phyloP scores from a whole-genome alignment of 2,329 filamentous ascomycete species.

The Diaporthe citrichinensis region DNA sequence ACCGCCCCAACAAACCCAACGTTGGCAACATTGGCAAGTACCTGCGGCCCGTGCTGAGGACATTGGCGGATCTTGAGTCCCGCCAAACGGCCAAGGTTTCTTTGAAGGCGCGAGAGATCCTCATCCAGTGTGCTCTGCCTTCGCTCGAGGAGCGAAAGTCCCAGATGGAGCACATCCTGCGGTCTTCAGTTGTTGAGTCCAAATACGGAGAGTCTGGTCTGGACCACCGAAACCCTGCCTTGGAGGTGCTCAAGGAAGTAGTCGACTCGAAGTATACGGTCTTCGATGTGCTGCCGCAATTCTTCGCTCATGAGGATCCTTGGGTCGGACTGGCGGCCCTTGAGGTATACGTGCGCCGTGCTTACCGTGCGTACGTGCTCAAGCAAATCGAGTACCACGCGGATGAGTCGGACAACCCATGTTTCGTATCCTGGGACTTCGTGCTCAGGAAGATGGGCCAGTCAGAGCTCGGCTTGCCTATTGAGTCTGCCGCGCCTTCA shows the following conservation, averaged over 20 bases:
- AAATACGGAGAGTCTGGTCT: conserved; percentile 96
- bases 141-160: conserved; percentile 94
- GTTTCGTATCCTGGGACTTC: conserved; percentile 96
- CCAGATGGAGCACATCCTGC: conserved; percentile 99
- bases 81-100: conserved; percentile 91
- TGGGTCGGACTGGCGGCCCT: conserved; percentile 95
- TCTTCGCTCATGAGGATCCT: conserved; percentile 94
- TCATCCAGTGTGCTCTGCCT: conserved; percentile 96
- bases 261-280: conserved; percentile 99
- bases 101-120: conserved; percentile 94
- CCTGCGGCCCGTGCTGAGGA: conserved; percentile 85
- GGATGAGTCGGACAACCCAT: conserved; percentile 76
- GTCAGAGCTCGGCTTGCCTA: conserved; percentile 87
- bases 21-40: conserved; percentile 90
- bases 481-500: conserved; percentile 85
- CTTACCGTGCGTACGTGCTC: conserved; percentile 95
- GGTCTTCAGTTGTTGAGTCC: conserved; percentile 96
- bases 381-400: conserved; percentile 91
- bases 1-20: conserved; percentile 93
- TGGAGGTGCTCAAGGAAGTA: conserved; percentile 95
- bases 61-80: conserved; percentile 92
- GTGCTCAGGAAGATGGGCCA: conserved; percentile 93
- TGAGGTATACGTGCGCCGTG: conserved; percentile 95
- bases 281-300: conserved; percentile 93
- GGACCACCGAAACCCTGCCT: conserved; percentile 93